Evolutionary conservation across 2,329 filamentous ascomycete species (phyloP), one percentile per base, ranked within the genome.

Genomic region (Xylaria digitata): DNA sequence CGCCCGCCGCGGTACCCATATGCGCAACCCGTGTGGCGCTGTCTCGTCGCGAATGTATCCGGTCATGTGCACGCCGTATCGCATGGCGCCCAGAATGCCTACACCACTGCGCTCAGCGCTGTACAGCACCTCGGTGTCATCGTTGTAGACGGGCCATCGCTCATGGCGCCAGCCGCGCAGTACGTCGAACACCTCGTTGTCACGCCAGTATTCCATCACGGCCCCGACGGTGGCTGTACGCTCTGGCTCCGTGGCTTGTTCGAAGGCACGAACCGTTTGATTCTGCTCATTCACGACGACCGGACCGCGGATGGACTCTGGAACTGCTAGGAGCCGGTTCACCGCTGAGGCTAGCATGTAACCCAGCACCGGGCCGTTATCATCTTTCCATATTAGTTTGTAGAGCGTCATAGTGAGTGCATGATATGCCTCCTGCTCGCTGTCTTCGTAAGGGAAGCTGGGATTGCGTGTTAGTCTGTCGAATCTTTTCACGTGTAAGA

Each of bases 1-100:
- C 13, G 94, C 87, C 9, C 96, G 86, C 52, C 90, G 86, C 3
- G 96, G 92, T 1, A 97, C 87, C 95, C 96, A 98, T 46, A 99
- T 84, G 75, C 89, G 90, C 50, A 97, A 80, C 19, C 89, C 90
- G 59, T 85, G 79, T 45, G 68, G 78, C 49, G 75, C 80, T 1
- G 80, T 74, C 34, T 77, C 78, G 45, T 84, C 82, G 23, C 81
- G 78, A 26, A 91, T 85, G 74, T 92, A 97, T 5, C 87, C 92
- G 32, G 88, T 92, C 86, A 96, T 88, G 78, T 97, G 92, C 37
- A 94, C 88, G 21, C 93, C 94, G 76, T 94, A 96, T 7, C 90
- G 89, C 71, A 91, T 87, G 1, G 91, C 84, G 1, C 93, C 94
- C 54, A 97, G 89, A 8, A 97, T 81, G 0, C 90, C 87, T 63